Evolutionary conservation across 257 asterid genomes (phyloP), one percentile per base, ranked within the genome.

Genomic region (Gentiana dahurica): DNA sequence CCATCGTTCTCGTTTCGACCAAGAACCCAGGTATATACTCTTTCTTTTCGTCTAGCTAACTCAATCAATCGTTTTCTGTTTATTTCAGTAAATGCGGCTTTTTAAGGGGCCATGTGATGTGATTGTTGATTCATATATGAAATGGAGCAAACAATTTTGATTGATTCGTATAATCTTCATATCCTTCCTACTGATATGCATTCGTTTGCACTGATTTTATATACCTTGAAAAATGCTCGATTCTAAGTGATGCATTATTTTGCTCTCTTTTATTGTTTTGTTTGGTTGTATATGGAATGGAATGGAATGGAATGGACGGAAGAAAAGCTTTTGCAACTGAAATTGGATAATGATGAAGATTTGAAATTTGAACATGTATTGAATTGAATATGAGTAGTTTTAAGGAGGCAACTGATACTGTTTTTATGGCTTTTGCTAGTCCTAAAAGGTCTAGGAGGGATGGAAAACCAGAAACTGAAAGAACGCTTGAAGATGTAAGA

Each of bases 391-490:
- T 57, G 12, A 39, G 47, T 0, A 6, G 36, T 35, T 12, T 43
- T 10, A 32, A 34, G 53, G 13, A 34, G 33, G 6, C 32, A n/a
- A 12, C 11, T 55, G 50, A 49, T 10, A 37, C 4, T 62, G 71
- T 49, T 62, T 35, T 2, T 59, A 39, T 60, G 64, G 50, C 8
- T 73, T 43, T 57, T 67, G 45, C 44, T 67, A 90, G 98, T 79
- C 97, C 94, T 43, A 91, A 87, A 84, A 83, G 93, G 79, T 85
- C 76, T 57, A 75, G 93, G 75, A 75, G 85, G 62, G 95, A 87
- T 72, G 90, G 78, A 57, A 83, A 79, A 73, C 77, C 71, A 37
- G 85, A 72, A 67, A 73, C 71, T 54, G 96, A 83, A 65, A 79
- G 81, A 59, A 70, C 62, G n/a, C 53, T 66, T 35, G 51, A 64